These are phyloP conservation scores for Ulmus americana DNA, from an alignment of 331 rosid species.

Conservation along the genomic window DNA sequence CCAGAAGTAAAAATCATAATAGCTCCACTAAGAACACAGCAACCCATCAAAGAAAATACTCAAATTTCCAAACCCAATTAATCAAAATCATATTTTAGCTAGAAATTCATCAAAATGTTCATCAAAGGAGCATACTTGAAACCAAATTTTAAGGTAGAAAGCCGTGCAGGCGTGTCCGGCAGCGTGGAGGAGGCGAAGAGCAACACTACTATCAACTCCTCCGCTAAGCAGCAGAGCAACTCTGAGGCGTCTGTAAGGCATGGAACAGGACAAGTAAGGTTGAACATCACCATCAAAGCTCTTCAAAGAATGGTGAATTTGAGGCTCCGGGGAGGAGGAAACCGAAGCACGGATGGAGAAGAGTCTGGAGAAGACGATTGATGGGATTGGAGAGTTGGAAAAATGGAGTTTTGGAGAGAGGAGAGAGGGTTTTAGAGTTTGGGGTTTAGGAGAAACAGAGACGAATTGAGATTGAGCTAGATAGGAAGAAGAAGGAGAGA, in stretches of 20 bases:
- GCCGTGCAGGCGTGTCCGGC: slow-evolving; percentile 87
- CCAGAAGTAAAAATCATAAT: no score
- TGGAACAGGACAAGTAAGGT: slow-evolving; percentile 49
- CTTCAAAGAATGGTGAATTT: slow-evolving; percentile 18
- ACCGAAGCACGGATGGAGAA: slow-evolving; percentile 16
- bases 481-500: slow-evolving; percentile 8
- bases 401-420: slow-evolving; percentile 18
- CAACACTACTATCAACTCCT: slow-evolving; percentile 90
- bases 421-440: neutral
- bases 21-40: no score
- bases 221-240: slow-evolving; percentile 83
- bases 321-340: slow-evolving; percentile 15
- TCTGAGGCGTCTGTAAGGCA: slow-evolving; percentile 50
- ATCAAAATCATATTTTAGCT: neutral
- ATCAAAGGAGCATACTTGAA: slow-evolving; percentile 45
- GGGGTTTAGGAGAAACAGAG: slow-evolving; percentile 16
- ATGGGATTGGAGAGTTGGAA: slow-evolving; percentile 13
- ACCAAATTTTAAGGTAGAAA: slow-evolving; percentile 89
- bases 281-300: slow-evolving; percentile 30
- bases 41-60: no score
- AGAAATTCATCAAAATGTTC: neutral
- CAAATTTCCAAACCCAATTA: neutral
- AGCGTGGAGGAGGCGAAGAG: slow-evolving; percentile 78
- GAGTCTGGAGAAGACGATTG: slow-evolving; percentile 11
- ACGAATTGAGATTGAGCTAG: slow-evolving; percentile 2